phyloP scores from a whole-genome alignment of 306 rosid species.

The Fragaria iinumae region DNA sequence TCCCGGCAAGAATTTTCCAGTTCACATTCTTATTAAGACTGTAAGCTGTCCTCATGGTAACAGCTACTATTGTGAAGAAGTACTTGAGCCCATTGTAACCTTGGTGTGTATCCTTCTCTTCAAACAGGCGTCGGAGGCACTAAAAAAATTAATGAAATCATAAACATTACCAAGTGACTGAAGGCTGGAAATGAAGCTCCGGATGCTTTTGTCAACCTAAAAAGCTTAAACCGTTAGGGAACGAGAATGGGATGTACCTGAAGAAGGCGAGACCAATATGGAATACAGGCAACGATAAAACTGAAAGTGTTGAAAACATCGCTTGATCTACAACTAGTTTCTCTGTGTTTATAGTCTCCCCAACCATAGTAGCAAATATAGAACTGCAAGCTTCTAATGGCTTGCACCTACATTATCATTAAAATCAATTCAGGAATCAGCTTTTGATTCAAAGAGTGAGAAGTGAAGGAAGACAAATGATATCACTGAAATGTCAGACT shows the following conservation, averaged over 20 bases:
- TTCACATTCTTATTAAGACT: conserved; percentile 24
- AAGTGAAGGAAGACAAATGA: background rate
- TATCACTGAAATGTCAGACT: background rate
- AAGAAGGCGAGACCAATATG: conserved; percentile 61
- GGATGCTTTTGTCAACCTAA: background rate
- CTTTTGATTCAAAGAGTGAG: background rate
- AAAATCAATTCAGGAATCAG: background rate
- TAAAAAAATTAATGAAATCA: conserved; percentile 13
- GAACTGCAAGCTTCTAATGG: conserved; percentile 62
- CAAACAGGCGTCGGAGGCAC: conserved; percentile 57
- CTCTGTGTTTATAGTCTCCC: conserved; percentile 57
- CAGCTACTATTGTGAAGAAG: conserved; percentile 59
- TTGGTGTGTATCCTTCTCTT: conserved; percentile 64
- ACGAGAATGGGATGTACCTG: conserved; percentile 34
- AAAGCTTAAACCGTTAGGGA: no score
- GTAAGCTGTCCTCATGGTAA: conserved; percentile 51
- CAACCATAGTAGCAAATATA: conserved; percentile 69
- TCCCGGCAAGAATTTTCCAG: conserved; percentile 45
- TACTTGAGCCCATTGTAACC: conserved; percentile 59
- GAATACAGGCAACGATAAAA: conserved; percentile 49
- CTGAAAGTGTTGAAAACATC: conserved; percentile 41
- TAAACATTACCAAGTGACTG: background rate
- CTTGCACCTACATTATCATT: conserved; percentile 47
- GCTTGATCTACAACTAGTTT: conserved; percentile 29
- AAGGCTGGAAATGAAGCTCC: background rate